Evolutionary conservation across 306 rosid species (phyloP), one percentile per base, ranked within the genome.

Genomic region (Crataegus laevigata): DNA sequence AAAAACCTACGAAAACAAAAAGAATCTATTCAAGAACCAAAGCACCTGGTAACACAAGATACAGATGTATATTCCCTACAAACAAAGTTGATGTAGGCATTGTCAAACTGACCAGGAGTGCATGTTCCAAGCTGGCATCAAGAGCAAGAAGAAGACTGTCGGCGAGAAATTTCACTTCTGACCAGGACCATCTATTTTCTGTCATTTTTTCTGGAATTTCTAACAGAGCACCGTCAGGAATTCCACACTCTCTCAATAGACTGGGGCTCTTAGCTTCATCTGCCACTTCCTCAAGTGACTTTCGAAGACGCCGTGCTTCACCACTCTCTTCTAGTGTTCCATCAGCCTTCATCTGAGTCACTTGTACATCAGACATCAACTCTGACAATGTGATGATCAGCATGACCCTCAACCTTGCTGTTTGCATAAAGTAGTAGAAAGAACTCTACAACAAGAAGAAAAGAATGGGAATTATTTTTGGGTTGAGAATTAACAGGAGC

Each of bases 341-440:
- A 84, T 91, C 96, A 73, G 97, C 64, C 88, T 87, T 91, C 98
- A 94, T 90, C 86, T 91, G 98, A 85, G 97, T 94, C 80, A 94
- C 98, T 94, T 94, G 98, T 79, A 94, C 96, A 61, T 94, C 98
- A 73, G 98, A 94, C 98, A 91, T 91, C 80, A 94, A 84, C 88
- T 94, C 98, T 22, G 98, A 94, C 69, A 94, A 80, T 45, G 98
- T 91, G 82, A 94, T 94, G 72, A 94, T 91, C 81, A 94, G 84
- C 97, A 94, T 90, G 74, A 89, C 98, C 87, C 98, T 90, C 86
- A 94, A 83, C 78, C 98, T 90, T 73, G 98, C 96, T 47, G 98
- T 94, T 77, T 91, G 98, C 88, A 78, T 77, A 61, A 94, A 87
- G 93, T 87, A 70, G 84, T 93, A 91, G 82, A 91, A 94, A 60